phyloP scores from a whole-genome alignment of 2,329 filamentous ascomycete genomes.

The Aspergillus oerlinghausenensis region DNA sequence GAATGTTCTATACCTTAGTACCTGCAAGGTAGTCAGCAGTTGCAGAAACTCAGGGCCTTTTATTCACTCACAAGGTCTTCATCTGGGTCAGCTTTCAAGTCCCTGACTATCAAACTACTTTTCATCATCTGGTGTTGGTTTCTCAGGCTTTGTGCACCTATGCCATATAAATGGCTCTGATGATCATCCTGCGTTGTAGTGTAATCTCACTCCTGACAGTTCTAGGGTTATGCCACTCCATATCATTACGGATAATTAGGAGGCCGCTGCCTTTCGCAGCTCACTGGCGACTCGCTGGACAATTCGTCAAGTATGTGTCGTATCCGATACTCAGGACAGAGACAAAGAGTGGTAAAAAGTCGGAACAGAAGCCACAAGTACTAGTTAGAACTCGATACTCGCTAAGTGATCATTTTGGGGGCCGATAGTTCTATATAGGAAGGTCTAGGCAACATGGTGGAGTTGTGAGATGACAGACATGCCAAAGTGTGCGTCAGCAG shows the following conservation, averaged over 20 bases:
- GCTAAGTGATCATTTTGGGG: not conserved
- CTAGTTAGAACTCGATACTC: not conserved
- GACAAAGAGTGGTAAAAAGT: not conserved
- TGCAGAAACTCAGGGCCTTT: not conserved
- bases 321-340: not conserved
- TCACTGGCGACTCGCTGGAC: not conserved
- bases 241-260: not conserved
- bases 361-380: not conserved
- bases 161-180: not conserved
- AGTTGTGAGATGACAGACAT: not conserved
- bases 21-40: not conserved
- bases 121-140: not conserved
- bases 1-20: not conserved
- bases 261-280: not conserved
- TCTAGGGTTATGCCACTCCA: not conserved
- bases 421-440: not conserved
- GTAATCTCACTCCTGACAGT: not conserved
- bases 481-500: not conserved
- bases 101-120: not conserved
- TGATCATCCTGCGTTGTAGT: not conserved
- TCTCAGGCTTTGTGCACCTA: not conserved
- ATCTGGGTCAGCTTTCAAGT: not conserved
- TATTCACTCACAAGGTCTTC: not conserved
- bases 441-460: not conserved
- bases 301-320: not conserved